Conservation (phyloP, 805 yeast species). For the Grigorovia jiainica region DNA sequence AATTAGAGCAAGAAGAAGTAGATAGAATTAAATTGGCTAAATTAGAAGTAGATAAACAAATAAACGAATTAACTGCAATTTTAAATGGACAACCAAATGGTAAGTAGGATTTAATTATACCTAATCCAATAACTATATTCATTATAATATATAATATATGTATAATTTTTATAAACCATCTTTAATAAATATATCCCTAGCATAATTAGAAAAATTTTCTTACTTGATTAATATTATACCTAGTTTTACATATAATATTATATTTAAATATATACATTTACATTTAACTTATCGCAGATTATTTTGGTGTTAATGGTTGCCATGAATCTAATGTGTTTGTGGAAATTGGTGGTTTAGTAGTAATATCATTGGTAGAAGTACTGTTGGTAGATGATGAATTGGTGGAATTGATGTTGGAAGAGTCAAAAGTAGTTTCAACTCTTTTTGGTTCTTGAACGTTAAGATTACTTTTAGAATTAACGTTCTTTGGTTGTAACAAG, state of each 20-base stretch:
- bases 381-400: too few relatives aligned
- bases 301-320: constrained; percentile 15
- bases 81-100: constrained; percentile 31
- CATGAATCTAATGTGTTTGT: constrained; percentile 11
- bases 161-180: too few relatives aligned
- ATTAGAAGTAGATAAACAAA: constrained; percentile 36
- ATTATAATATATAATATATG: too few relatives aligned
- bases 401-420: too few relatives aligned
- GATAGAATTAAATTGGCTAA: constrained; percentile 43
- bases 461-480: background rate
- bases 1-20: constrained; percentile 57
- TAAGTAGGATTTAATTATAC: constrained; percentile 13
- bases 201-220: too few relatives aligned
- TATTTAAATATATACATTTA: background rate
- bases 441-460: background rate
- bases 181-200: too few relatives aligned
- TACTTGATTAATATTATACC: too few relatives aligned
- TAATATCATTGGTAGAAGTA: too few relatives aligned
- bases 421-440: too few relatives aligned
- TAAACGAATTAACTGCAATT: constrained; percentile 22
- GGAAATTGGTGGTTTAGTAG: too few relatives aligned
- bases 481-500: constrained; percentile 28
- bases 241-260: background rate
- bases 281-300: background rate
- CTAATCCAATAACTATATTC: too few relatives aligned